Conservation (phyloP, 2,329 filamentous ascomycete genomes). For the Neoscytalidium dimidiatum region DNA sequence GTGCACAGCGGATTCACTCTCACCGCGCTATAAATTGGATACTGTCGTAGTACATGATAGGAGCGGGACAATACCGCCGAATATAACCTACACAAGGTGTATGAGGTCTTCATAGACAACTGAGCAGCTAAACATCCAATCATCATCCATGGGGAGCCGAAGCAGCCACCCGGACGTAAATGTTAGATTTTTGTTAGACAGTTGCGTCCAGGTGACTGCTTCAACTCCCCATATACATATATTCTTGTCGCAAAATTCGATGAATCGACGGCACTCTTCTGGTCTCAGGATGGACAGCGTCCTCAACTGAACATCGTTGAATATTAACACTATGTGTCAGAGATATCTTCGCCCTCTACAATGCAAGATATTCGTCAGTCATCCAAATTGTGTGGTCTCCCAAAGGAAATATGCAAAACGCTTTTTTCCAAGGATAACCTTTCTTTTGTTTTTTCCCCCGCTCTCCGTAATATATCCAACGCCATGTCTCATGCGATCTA, state of each 20-base stretch:
- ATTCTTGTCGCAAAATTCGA: too few species aligned
- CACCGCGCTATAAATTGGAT: too few species aligned
- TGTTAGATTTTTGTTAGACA: not conserved
- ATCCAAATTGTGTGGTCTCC: not conserved
- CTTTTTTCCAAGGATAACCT: not conserved
- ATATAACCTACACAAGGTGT: too few species aligned
- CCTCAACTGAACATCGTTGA: not conserved
- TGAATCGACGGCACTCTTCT: not conserved
- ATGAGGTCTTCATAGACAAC: too few species aligned
- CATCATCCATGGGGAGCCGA: not conserved
- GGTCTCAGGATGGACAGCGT: not conserved
- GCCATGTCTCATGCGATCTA: constrained; percentile 34
- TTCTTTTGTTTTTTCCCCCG: too few species aligned
- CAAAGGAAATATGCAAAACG: constrained; percentile 1
- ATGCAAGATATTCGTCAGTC: not conserved
- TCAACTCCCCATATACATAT: not conserved
- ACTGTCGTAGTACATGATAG: too few species aligned
- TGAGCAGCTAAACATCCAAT: too few species aligned
- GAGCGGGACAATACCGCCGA: too few species aligned
- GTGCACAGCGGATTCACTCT: too few species aligned
- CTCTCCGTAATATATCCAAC: not conserved
- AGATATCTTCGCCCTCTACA: not conserved
- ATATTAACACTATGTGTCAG: not conserved
- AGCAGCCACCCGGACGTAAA: not conserved
- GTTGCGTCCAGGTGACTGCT: not conserved